phyloP scores from a whole-genome alignment of 2,329 filamentous ascomycete genomes.

The Phoma sp. region DNA sequence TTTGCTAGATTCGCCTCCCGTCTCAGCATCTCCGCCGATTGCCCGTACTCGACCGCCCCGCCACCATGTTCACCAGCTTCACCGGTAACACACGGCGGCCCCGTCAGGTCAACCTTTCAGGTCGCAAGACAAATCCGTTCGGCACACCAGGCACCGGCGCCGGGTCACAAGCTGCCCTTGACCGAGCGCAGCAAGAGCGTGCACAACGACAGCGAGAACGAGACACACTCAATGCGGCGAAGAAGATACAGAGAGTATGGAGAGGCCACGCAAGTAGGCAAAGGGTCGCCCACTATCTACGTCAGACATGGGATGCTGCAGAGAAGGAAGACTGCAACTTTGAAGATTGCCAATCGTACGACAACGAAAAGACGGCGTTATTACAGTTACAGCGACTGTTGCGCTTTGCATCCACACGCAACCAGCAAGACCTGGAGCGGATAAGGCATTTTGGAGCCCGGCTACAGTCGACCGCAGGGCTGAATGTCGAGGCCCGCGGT shows the following conservation, averaged over 20 bases:
- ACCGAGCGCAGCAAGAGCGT: conserved; percentile 86
- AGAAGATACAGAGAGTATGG: conserved; percentile 80
- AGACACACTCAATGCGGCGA: conserved; percentile 75
- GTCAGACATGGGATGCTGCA: conserved; percentile 40
- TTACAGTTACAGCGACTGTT: conserved; percentile 52
- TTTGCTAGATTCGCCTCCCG: too few relatives aligned
- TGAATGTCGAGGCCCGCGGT: conserved; percentile 25
- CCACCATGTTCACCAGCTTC: conserved; percentile 86
- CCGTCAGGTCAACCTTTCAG: conserved; percentile 93
- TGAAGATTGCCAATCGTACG: conserved; percentile 38
- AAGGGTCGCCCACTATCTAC: conserved; percentile 61
- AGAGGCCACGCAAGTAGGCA: conserved; percentile 73
- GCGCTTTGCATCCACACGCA: conserved; percentile 50
- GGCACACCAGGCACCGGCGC: conserved; percentile 66
- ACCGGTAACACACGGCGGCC: conserved; percentile 84
- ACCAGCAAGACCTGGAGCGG: conserved; percentile 48
- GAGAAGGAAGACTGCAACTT: conserved; percentile 26
- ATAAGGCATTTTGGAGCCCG: conserved; percentile 50
- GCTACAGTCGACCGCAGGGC: conserved; percentile 42
- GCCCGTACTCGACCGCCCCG: conserved; percentile 6
- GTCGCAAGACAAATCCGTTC: conserved; percentile 81
- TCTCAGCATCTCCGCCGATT: not conserved
- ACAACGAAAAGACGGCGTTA: conserved; percentile 48
- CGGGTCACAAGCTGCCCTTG: conserved; percentile 77
- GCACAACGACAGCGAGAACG: conserved; percentile 80